Evolutionary conservation across 2,329 filamentous ascomycete genomes (phyloP).

Genomic region (Coniosporium tulheliwenetii): DNA sequence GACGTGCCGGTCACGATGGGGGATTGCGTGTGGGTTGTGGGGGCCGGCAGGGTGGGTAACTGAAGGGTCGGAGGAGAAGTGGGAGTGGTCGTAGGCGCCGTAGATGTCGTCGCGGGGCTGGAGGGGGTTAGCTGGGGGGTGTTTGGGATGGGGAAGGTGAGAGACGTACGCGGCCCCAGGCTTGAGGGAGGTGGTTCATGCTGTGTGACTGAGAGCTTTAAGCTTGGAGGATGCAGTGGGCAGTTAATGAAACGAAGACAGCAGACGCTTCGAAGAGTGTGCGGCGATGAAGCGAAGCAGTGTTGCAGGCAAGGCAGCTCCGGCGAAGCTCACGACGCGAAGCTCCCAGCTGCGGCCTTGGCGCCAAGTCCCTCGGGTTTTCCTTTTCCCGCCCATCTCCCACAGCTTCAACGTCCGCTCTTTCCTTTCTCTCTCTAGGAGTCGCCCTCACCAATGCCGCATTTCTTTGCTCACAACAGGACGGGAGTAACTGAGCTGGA

Average conservation of each 20-base stretch:
- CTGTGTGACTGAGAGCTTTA: conserved; percentile 8
- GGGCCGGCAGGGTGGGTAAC: too few species aligned
- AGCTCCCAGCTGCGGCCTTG: neutral
- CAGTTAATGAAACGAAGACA: too few species aligned
- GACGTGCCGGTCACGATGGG: conserved; percentile 95
- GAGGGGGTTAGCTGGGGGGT: conserved; percentile 12
- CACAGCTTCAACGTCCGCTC: too few species aligned
- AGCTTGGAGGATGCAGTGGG: too few species aligned
- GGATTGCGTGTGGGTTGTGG: conserved; percentile 76
- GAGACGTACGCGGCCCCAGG: conserved; percentile 46
- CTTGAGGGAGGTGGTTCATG: conserved; percentile 52
- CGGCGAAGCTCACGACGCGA: neutral
- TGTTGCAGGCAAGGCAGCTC: too few species aligned
- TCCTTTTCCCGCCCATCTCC: too few species aligned
- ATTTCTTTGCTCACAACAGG: too few species aligned
- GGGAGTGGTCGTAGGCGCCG: conserved; percentile 78
- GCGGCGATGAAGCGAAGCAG: neutral
- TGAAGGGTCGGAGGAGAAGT: conserved; percentile 56
- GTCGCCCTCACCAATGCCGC: too few species aligned
- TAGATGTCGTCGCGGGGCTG: conserved; percentile 97
- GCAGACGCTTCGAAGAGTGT: neutral
- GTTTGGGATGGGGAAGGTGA: conserved; percentile 6
- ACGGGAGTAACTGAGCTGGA: too few species aligned
- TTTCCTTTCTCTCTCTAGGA: too few species aligned
- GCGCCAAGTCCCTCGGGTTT: too few species aligned